A percentile compares a stretch with the other conserved stretches of the same genome.
These are phyloP conservation scores for Parasitella parasitica DNA, from an alignment of 371 early-diverging fungal species.

Conservation along the genomic window DNA sequence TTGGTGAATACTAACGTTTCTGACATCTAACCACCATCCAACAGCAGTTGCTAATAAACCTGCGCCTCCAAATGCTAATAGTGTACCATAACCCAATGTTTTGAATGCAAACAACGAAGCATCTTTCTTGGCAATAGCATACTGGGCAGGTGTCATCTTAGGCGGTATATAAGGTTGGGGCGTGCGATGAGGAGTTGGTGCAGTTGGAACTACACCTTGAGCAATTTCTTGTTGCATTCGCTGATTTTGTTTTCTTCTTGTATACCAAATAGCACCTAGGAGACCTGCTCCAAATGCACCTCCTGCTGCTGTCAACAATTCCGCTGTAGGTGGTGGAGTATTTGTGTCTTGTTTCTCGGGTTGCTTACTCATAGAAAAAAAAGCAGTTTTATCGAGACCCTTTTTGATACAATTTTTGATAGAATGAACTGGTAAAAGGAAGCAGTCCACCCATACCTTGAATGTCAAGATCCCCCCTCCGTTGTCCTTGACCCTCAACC, in stretches of 20 bases:
- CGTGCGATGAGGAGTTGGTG: conserved; percentile 1
- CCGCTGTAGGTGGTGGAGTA: conserved; percentile 12
- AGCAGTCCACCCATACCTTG: background rate
- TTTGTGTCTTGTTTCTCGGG: background rate
- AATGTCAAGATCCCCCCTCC: background rate
- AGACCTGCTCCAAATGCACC: conserved; percentile 48
- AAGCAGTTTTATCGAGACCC: background rate
- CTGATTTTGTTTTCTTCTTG: conserved; percentile 42
- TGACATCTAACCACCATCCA: conserved; percentile 46
- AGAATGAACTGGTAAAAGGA: background rate
- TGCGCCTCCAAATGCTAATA: conserved; percentile 38
- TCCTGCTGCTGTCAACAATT: conserved; percentile 34
- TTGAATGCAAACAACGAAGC: conserved; percentile 44
- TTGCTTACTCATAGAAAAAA: background rate
- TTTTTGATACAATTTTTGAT: too few relatives aligned
- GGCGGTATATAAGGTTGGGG: conserved; percentile 26
- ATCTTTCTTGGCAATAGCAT: conserved; percentile 37
- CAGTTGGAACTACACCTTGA: conserved; percentile 15
- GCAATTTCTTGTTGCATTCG: conserved; percentile 23
- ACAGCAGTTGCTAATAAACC: conserved; percentile 34
- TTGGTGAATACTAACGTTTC: conserved; percentile 34
- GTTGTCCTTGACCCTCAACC: background rate
- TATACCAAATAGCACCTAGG: conserved; percentile 47
- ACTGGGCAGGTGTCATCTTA: conserved; percentile 46
- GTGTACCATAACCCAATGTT: conserved; percentile 44